Base-by-base conservation (phyloP, 805 yeast species). In the Jamesozyma spencerorum region DNA sequence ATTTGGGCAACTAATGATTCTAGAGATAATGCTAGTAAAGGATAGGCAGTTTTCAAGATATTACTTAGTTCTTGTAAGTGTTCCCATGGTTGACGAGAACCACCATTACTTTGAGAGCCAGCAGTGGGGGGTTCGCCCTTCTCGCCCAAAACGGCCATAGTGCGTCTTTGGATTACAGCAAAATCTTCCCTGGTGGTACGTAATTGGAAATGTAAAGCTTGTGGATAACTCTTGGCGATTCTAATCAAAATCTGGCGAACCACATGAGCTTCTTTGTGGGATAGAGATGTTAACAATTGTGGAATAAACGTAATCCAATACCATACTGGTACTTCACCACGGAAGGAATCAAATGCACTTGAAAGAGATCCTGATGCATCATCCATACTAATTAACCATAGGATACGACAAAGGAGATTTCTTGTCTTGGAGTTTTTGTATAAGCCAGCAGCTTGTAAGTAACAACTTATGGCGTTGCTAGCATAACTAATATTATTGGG, bases 271-370 rank as follows among this genome's bases (percentile, higher is more conserved):
- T 92, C 97, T 51, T 79, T 82, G 51, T 87, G 95, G 1, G 97
- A 85, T 45, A 92, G 68, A 0, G 95, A 81, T 0, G 96, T 81
- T 50, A 92, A 68, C 44, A 92, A 69, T 62, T 94, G 98, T 2
- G 98, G 98, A 49, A 92, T 87, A 54, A 83, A 92, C 0, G 97
- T 86, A 34, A 92, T 86, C 97, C 97, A 92, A 61, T 90, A 90
- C 99, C 99, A 92, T 2, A 90, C 95, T 4, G 99, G 98, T 32
- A 86, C 86, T 48, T 94, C 99, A 17, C 97, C 97, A 47, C 88
- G 76, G 60, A 85, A 92, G 37, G 83, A 79, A 41, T 87, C 95
- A 62, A 90, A 90, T 0, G 97, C 95, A 45, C 79, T 79, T 0
- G 94, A 77, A 36, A 92, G 69, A 0, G 87, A 74, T 1, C 94